Base-by-base conservation (phyloP, 306 rosid species). In the Abrus precatorius region DNA sequence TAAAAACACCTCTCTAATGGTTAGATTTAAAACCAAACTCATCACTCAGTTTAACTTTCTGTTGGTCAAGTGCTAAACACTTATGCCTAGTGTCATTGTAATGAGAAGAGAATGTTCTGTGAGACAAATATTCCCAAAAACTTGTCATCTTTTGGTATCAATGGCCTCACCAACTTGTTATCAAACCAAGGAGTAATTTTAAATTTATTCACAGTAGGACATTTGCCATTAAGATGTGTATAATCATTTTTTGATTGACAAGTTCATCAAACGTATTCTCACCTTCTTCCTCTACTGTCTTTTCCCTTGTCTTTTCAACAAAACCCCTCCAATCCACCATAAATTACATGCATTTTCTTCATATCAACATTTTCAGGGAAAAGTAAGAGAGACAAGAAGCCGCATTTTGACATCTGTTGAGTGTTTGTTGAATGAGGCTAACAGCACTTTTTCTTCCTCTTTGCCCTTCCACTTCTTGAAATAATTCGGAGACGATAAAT, bases 241-340 rank as follows among this genome's bases (percentile, higher is more conserved):
- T 2, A 14, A 83, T 80, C 6, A 86, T 28, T 14, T 40, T 69
- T 13, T 5, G 5, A 3, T 2, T 32, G 41, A 55, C 4, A 12
- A 86, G 78, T 11, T 33, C 29, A 0, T 36, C 5, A 2, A 86
- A 81, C 0, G 64, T 10, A 0, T 55, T 28, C 20, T 50, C 83
- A 0, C 86, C 85, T 2, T 3, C 12, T 29, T 83, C 74, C 20
- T 20, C 20, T 20, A 20, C 20, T 20, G 20, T 20, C 20, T 20
- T 20, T 20, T 20, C 20, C 20, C 20, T 20, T 20, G 20, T 20
- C 20, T 20, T 20, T 20, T 20, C 20, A 20, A 20, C 20, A 20
- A 57, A 29, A 77, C 77, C 72, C 75, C 88, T 28, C 90, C 88
- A 75, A 87, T 79, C 88, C 90, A 84, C 90, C 88, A 87, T 79